Evolutionary conservation across 768 basidiomycete species (phyloP), one percentile per base, ranked within the genome.

Genomic region (Nidularia pulvinata): DNA sequence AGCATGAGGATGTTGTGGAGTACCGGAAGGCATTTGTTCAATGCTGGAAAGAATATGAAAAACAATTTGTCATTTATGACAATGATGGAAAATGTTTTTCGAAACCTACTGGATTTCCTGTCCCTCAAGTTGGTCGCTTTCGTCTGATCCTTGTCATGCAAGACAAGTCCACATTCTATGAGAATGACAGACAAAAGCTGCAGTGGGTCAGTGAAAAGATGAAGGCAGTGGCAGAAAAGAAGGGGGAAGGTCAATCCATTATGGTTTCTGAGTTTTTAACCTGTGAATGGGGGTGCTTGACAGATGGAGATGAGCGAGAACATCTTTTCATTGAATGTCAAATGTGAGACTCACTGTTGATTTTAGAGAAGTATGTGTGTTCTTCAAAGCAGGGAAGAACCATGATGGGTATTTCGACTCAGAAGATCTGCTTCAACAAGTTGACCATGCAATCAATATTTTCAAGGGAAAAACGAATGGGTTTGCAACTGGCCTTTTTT

Each of bases 161-260:
- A 51, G 65, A 75, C 49, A 66, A 76, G 52, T 75, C 71, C 9
- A 75, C 69, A 2, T 76, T 75, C 55, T 73, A 69, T 52, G 63
- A 61, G 19, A 63, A 72, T 55, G 71, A 76, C 49, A 62, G 58
- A 3, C 39, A 59, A 11, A 66, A 68, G 35, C 61, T 44, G 0
- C 9, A 55, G 2, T 76, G 72, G 72, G 51, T 59, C 3, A 61
- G 64, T 35, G 33, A 45, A 6, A 53, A 22, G 0, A 51, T 49
- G n/a, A 65, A 62, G 33, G 54, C 70, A 5, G 55, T 51, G 2
- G 64, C 73, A 10, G 49, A 60, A 9, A 55, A 49, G 34, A 76
- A 76, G 50, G 75, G 74, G 1, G 66, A 75, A 37, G 75, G 71
- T 0, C 36, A 50, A 10, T 74, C 72, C 9, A 25, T 72, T 11